Base-by-base conservation (phyloP, 306 rosid genomes). In the Cucurbita pepo region DNA sequence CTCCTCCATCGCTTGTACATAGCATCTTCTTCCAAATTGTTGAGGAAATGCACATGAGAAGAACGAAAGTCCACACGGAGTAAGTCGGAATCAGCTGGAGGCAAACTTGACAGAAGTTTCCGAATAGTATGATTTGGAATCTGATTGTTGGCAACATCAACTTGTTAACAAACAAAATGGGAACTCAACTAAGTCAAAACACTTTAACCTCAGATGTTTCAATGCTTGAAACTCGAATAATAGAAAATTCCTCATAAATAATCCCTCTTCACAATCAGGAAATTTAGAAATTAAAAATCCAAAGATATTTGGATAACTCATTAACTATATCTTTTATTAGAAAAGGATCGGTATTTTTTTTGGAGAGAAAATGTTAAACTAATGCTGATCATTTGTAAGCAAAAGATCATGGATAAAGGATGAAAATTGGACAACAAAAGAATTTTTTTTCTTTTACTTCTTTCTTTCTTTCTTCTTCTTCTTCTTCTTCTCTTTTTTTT, bases 21-120 rank as follows among this genome's bases (percentile, higher is more conserved):
- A 36, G 83, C 88, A 84, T 94, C 99, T 86, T 91, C 96, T 86
- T 94, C 99, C 89, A 94, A 80, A 72, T 94, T 86, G 86, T 94
- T 94, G 76, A 94, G 88, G 84, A 86, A 91, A 79, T 94, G 88
- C 75, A 91, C 99, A 79, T 84, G 91, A 75, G 78, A 75, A 69
- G 95, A 88, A 64, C 99, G 96, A 77, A 91, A 94, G 86, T 94
- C 97, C 79, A 94, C 86, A 58, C 99, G 99, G 37, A 91, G 86
- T 83, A 74, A 72, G 82, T 76, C 83, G 45, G 97, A 85, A 75
- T 94, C 99, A 67, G 95, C 43, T 58, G 96, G 96, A 82, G 97
- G 95, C 75, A 79, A 76, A 75, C 89, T 85, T 73, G 95, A 89
- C 70, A 91, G 86, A 79, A 94, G 88, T 72, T 89, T 89, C 81